phyloP scores from a whole-genome alignment of 1,284 basidiomycete species.

The Puccinia hordei region DNA sequence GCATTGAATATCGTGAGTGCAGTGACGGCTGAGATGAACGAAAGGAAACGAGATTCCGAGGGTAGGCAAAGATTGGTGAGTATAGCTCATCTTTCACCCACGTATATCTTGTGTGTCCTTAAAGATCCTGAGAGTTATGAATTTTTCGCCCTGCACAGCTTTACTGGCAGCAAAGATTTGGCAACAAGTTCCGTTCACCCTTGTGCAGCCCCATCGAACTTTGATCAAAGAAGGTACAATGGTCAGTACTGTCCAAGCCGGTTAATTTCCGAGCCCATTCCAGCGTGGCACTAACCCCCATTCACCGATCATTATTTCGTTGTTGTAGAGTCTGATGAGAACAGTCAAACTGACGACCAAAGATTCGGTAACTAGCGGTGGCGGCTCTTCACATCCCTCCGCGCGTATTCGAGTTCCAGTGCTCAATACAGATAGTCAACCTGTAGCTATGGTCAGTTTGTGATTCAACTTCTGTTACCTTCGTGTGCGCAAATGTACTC shows the following conservation, averaged over 20 bases:
- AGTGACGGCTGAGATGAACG: constrained; percentile 90
- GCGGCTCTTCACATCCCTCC: constrained; percentile 5
- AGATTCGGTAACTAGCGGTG: constrained; percentile 8
- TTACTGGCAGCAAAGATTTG: constrained; percentile 80
- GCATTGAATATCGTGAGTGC: constrained; percentile 81
- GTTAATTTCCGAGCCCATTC: background rate
- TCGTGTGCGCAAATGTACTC: background rate
- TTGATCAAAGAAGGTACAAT: constrained; percentile 58
- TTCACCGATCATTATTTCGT: background rate
- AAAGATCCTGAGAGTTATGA: background rate
- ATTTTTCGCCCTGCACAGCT: constrained; percentile 47
- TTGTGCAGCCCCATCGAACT: constrained; percentile 96
- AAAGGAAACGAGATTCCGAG: constrained; percentile 90
- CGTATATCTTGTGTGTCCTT: background rate
- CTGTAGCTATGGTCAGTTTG: constrained; percentile 38
- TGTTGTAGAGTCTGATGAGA: constrained; percentile 33
- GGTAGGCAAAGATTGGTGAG: constrained; percentile 77
- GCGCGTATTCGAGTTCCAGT: constrained; percentile 33
- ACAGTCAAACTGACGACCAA: constrained; percentile 38
- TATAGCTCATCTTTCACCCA: background rate
- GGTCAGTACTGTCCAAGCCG: constrained; percentile 10
- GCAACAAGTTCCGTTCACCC: constrained; percentile 84
- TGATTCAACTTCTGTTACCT: background rate
- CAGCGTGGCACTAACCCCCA: background rate
- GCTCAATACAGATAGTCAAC: constrained; percentile 43